Percentiles rank a stretch among this genome's conserved stretches.
Conservation (phyloP, 495 filamentous ascomycete species). For the Talaromyces stipitatus region DNA sequence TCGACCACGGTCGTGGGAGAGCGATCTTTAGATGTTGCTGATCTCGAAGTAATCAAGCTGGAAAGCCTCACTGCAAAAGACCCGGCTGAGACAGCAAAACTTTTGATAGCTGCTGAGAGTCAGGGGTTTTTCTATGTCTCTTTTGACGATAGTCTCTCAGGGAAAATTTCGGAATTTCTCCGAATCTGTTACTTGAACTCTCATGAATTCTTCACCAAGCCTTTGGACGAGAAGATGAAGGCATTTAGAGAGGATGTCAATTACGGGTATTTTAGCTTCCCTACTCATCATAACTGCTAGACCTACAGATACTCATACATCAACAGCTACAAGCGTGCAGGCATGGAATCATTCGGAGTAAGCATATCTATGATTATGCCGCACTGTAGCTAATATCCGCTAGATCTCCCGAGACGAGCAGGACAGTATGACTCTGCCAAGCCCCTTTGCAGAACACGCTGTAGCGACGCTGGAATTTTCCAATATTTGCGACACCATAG, state of each 20-base stretch:
- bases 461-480: not conserved
- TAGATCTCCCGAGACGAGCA: slow-evolving; percentile 11
- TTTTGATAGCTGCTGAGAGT: slow-evolving; percentile 12
- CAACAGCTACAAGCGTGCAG: slow-evolving; percentile 9
- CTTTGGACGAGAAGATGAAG: slow-evolving; percentile 12
- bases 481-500: slow-evolving; percentile 8
- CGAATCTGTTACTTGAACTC: slow-evolving; percentile 6
- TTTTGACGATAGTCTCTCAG: slow-evolving; percentile 5
- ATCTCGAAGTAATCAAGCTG: slow-evolving; percentile 10
- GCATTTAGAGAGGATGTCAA: slow-evolving; percentile 8
- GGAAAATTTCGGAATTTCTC: slow-evolving; percentile 5
- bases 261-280: slow-evolving; percentile 6
- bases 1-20: slow-evolving; percentile 8
- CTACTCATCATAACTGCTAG: not conserved
- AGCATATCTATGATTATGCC: not conserved
- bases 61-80: slow-evolving; percentile 11
- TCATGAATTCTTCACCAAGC: slow-evolving; percentile 8
- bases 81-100: slow-evolving; percentile 10
- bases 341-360: slow-evolving; percentile 12
- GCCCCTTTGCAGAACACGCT: slow-evolving; percentile 5
- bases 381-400: not conserved
- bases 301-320: not conserved
- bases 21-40: slow-evolving; percentile 10
- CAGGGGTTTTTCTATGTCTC: slow-evolving; percentile 14
- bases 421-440: slow-evolving; percentile 6